These are phyloP conservation scores for Phialophora macrospora DNA, from an alignment of 2,329 filamentous ascomycete genomes.

Conservation along the genomic window DNA sequence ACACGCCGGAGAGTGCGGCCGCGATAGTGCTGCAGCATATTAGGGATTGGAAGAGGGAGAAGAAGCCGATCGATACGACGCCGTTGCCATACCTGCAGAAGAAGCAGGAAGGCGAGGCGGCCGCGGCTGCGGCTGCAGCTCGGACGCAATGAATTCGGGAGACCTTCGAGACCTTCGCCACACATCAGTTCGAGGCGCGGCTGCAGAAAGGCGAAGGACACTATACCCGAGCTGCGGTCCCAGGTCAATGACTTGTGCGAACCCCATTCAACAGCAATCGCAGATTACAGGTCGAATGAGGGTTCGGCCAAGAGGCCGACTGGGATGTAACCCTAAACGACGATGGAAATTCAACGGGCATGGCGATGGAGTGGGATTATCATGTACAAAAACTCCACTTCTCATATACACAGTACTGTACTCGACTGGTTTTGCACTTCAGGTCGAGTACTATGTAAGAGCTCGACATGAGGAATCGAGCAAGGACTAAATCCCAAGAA, in stretches of 20 bases:
- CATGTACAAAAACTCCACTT: conserved; percentile 30
- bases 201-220: neutral
- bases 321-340: neutral
- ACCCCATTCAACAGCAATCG: neutral
- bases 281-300: neutral
- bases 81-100: conserved; percentile 35
- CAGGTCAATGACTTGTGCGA: neutral
- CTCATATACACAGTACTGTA: neutral
- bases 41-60: conserved; percentile 69
- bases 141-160: neutral
- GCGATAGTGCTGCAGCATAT: conserved; percentile 86
- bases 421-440: neutral
- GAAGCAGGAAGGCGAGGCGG: conserved; percentile 13
- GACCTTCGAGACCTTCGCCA: neutral
- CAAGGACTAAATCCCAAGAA: neutral
- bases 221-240: neutral
- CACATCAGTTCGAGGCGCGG: neutral
- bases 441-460: neutral
- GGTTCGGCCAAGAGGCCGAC: conserved; percentile 5
- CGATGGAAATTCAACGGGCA: conserved; percentile 10
- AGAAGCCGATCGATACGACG: conserved; percentile 57
- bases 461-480: neutral
- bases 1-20: conserved; percentile 84
- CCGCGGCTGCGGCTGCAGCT: neutral
- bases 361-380: conserved; percentile 22